Conservation (phyloP, 2,329 filamentous ascomycete genomes). For the Truncatella angustata region DNA sequence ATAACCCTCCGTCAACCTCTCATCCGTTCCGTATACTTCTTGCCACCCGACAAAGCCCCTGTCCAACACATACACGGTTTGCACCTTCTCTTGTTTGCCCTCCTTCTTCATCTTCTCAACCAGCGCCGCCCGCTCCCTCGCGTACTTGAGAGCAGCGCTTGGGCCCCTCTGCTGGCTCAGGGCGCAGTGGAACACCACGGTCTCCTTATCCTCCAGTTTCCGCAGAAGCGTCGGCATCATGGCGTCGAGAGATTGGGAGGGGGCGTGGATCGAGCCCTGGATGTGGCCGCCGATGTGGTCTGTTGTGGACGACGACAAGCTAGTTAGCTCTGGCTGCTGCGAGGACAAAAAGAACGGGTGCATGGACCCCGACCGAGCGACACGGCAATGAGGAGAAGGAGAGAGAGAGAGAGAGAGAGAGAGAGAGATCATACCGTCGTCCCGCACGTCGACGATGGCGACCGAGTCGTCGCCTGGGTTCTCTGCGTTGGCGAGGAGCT, state of each 20-base stretch:
- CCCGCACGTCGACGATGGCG: slow-evolving; percentile 88
- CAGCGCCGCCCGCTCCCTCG: slow-evolving; percentile 63
- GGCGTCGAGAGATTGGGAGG: slow-evolving; percentile 69
- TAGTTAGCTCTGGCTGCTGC: no score
- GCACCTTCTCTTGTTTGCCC: slow-evolving; percentile 35
- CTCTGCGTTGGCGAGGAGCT: slow-evolving; percentile 52
- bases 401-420: no score
- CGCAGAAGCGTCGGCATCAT: slow-evolving; percentile 81
- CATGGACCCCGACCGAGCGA: no score
- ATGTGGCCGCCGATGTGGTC: slow-evolving; percentile 94
- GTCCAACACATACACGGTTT: slow-evolving; percentile 80
- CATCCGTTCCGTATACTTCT: slow-evolving; percentile 75
- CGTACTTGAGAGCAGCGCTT: slow-evolving; percentile 75
- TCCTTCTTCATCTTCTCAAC: slow-evolving; percentile 22
- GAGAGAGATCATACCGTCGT: slow-evolving; percentile 59
- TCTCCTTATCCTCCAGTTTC: slow-evolving; percentile 71
- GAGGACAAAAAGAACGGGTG: no score
- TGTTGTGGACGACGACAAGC: slow-evolving; percentile 28
- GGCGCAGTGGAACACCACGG: slow-evolving; percentile 91
- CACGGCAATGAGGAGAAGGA: no score
- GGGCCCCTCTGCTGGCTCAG: slow-evolving; percentile 90
- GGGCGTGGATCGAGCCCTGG: slow-evolving; percentile 70
- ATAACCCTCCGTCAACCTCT: slow-evolving; percentile 79
- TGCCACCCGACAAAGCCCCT: slow-evolving; percentile 89
- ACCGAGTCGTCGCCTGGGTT: slow-evolving; percentile 19